Base-by-base conservation (phyloP, 2,329 filamentous ascomycete species). In the Alternaria sp. region DNA sequence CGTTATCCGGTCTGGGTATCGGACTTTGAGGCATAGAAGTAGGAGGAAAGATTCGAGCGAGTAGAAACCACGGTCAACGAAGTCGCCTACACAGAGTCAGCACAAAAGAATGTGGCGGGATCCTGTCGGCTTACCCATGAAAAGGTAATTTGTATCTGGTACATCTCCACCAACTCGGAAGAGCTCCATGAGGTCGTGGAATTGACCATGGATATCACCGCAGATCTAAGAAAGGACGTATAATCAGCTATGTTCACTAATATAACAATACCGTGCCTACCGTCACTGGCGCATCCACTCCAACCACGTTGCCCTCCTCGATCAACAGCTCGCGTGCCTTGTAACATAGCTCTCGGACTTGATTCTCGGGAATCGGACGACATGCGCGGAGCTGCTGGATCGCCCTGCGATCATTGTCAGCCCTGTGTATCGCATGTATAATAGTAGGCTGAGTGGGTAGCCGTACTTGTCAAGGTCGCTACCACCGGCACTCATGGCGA, bases 11-110 rank as follows among this genome's bases (percentile, higher is more conserved):
- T 98, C 93, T 54, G 94, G 95, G 77, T 98, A 98, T 78, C 94
- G 91, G 63, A 98, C 94, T 85, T 98, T 98, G 72, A 98, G 89
- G 77, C 93, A 97, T 54, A 99, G 88, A 11, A 99, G 89, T 57
- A 99, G 91, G 63, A 97, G 89, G 77, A 99, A 97, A 5, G 94
- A 95, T 82, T 99, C 94, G 71, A 99, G 89, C 2, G 93, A 97
- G 83, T 98, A 99, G 85, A 97, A 99, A 60, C 94, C 94, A 67
- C 94, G 92, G 80, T 99, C 94, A 76, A 99, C 94, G 73, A 97
- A 99, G 80, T 99, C 94, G 77, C 94, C 91, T 93, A 66, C 8
- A 9, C 4, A 20, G n/a, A 48, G 54, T 67, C 41, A 65, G n/a
- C 20, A 11, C 5, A 11, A 22, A 30, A 41, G 25, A 30, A 16